These are phyloP conservation scores for Apodospora peruviana DNA, from an alignment of 495 filamentous ascomycete species.

Conservation along the genomic window DNA sequence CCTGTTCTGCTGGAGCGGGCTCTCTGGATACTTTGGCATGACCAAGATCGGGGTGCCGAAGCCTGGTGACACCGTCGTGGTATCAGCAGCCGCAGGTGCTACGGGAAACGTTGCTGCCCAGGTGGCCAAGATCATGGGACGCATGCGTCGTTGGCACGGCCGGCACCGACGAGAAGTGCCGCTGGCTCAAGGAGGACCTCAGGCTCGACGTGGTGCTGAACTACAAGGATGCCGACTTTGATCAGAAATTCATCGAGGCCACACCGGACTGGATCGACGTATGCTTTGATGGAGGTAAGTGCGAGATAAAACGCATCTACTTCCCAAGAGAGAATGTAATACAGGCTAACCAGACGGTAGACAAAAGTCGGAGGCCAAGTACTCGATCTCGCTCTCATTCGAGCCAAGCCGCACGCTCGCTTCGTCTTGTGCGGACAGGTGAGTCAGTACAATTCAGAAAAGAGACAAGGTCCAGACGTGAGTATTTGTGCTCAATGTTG, in stretches of 20 bases:
- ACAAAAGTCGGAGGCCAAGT: constrained; percentile 53
- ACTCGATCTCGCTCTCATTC: constrained; percentile 53
- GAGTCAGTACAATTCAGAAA: constrained; percentile 35
- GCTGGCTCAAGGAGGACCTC: constrained; percentile 52
- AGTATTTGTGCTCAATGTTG: too few species aligned
- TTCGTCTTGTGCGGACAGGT: constrained; percentile 57
- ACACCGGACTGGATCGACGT: constrained; percentile 61
- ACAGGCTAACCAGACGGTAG: background rate
- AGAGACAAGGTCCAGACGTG: constrained; percentile 22
- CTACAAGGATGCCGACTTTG: constrained; percentile 58
- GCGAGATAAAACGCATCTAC: too few species aligned
- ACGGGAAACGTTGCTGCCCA: constrained; percentile 65
- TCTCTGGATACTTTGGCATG: constrained; percentile 68
- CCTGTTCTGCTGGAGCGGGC: constrained; percentile 53
- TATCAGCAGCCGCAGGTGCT: constrained; percentile 66
- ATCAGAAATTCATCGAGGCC: constrained; percentile 48
- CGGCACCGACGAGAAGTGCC: constrained; percentile 58
- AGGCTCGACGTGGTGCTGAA: constrained; percentile 63
- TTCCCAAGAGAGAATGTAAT: background rate
- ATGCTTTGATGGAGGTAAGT: constrained; percentile 58
- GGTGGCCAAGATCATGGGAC: constrained; percentile 61
- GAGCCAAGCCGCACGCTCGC: constrained; percentile 50
- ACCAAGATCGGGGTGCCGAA: constrained; percentile 51
- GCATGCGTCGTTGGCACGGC: constrained; percentile 58
- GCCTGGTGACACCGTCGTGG: constrained; percentile 58